These are phyloP conservation scores for Aspergillus felis DNA, from an alignment of 2,329 filamentous ascomycete species.

Conservation along the genomic window DNA sequence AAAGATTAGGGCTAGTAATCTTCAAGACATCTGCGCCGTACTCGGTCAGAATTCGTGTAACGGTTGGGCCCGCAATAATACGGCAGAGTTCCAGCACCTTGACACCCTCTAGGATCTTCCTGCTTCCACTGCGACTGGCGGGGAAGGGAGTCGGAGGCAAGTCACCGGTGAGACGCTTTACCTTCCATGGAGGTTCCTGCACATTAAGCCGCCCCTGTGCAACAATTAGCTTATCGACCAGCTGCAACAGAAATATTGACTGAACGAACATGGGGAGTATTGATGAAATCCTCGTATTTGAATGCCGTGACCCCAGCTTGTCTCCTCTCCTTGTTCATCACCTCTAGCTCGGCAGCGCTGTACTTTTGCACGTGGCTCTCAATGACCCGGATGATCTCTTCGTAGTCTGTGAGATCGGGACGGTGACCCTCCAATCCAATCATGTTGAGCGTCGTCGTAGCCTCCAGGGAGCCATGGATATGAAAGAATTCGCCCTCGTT, in stretches of 20 bases:
- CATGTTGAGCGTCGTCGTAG: constrained; percentile 66
- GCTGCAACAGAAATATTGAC: not conserved
- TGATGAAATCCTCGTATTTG: constrained; percentile 57
- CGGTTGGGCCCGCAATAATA: constrained; percentile 68
- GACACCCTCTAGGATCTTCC: constrained; percentile 50
- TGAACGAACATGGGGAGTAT: constrained; percentile 50
- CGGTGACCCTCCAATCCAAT: constrained; percentile 61
- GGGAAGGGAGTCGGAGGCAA: constrained; percentile 26
- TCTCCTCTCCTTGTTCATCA: constrained; percentile 51
- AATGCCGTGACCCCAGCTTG: constrained; percentile 61
- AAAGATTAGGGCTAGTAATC: constrained; percentile 63
- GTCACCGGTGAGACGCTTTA: constrained; percentile 26
- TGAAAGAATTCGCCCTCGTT: constrained; percentile 67
- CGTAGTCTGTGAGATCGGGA: constrained; percentile 59
- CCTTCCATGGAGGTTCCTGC: constrained; percentile 34
- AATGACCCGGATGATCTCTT: constrained; percentile 56
- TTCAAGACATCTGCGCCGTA: constrained; percentile 71
- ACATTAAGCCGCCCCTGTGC: constrained; percentile 31
- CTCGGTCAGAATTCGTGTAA: constrained; percentile 64
- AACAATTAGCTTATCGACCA: not conserved
- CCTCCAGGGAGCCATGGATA: constrained; percentile 70
- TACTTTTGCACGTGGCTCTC: constrained; percentile 56
- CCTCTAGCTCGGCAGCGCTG: constrained; percentile 55
- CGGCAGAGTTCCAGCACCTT: constrained; percentile 71
- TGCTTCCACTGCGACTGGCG: constrained; percentile 27